Conservation (phyloP, 2,329 filamentous ascomycete genomes). For the Gaeumannomyces tritici region DNA sequence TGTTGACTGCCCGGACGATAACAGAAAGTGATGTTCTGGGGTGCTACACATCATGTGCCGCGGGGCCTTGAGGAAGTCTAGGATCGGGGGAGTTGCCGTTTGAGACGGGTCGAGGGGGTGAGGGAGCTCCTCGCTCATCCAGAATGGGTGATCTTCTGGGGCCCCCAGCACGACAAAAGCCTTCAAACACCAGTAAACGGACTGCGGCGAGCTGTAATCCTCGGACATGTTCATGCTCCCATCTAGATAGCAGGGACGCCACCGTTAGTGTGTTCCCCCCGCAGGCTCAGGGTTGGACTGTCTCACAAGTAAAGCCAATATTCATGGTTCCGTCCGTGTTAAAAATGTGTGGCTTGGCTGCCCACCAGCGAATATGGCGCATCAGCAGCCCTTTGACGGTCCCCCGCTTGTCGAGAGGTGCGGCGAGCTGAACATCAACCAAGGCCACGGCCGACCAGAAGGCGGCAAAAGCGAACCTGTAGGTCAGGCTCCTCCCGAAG, state of each 20-base stretch:
- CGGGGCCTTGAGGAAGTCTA: constrained; percentile 13
- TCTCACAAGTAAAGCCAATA: constrained; percentile 22
- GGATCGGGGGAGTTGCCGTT: background rate
- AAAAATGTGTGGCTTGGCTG: constrained; percentile 22
- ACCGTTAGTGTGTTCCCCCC: background rate
- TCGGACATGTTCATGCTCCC: constrained; percentile 44
- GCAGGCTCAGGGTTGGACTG: background rate
- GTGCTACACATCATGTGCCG: constrained; percentile 30
- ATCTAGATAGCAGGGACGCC: background rate
- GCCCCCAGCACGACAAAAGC: constrained; percentile 32
- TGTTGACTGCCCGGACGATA: constrained; percentile 24
- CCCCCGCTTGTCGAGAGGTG: constrained; percentile 22
- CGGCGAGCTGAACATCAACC: constrained; percentile 23
- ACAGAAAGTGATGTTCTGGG: constrained; percentile 23
- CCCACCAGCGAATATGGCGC: constrained; percentile 34
- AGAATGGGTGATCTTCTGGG: constrained; percentile 28
- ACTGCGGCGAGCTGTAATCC: constrained; percentile 48
- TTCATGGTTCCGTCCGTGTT: constrained; percentile 31
- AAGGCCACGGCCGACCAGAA: constrained; percentile 31
- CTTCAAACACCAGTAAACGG: constrained; percentile 44
- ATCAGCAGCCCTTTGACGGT: constrained; percentile 30
- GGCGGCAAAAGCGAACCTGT: constrained; percentile 32
- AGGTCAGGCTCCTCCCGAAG: constrained; percentile 33
- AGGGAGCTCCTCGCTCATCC: constrained; percentile 26
- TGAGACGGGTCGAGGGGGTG: constrained; percentile 18